phyloP scores from a whole-genome alignment of 1,284 basidiomycete genomes.

The Microbotryum scabiosae region DNA sequence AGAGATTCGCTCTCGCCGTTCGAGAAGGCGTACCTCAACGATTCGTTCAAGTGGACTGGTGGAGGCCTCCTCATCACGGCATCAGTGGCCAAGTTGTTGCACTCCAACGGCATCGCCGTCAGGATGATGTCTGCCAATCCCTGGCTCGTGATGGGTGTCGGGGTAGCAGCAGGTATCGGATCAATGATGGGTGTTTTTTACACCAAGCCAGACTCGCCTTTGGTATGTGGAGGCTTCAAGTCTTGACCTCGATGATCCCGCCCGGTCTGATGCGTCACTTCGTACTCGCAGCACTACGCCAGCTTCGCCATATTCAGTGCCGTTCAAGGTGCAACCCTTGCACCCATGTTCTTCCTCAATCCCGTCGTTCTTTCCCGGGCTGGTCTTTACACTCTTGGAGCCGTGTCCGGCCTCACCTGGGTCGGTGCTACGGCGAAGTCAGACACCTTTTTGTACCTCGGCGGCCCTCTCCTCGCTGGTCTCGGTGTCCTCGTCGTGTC shows the following conservation, averaged over 20 bases:
- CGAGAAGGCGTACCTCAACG: conserved; percentile 65
- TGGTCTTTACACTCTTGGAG: conserved; percentile 76
- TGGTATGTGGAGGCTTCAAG: too few species aligned
- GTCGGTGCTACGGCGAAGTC: conserved; percentile 80
- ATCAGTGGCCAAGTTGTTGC: conserved; percentile 64
- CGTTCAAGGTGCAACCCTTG: conserved; percentile 73
- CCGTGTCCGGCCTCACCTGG: conserved; percentile 62
- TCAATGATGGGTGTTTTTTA: conserved; percentile 58
- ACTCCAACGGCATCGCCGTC: conserved; percentile 63
- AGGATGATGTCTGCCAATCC: conserved; percentile 75
- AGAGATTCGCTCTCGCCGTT: conserved; percentile 51
- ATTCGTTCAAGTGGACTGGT: conserved; percentile 76
- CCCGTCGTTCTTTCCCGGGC: conserved; percentile 81
- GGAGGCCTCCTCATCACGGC: conserved; percentile 66
- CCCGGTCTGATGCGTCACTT: conserved; percentile 32
- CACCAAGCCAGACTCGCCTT: conserved; percentile 60
- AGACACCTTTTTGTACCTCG: conserved; percentile 72
- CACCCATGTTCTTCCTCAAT: conserved; percentile 72
- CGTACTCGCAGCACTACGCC: conserved; percentile 48
- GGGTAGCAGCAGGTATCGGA: conserved; percentile 52
- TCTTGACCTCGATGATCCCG: not conserved
- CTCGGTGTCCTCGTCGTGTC: conserved; percentile 79
- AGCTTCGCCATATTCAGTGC: conserved; percentile 47
- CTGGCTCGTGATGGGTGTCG: conserved; percentile 75
- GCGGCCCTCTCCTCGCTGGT: conserved; percentile 51